Evolutionary conservation across 352 stramenopile species (phyloP).

Genomic region (Phytophthora idaei): DNA sequence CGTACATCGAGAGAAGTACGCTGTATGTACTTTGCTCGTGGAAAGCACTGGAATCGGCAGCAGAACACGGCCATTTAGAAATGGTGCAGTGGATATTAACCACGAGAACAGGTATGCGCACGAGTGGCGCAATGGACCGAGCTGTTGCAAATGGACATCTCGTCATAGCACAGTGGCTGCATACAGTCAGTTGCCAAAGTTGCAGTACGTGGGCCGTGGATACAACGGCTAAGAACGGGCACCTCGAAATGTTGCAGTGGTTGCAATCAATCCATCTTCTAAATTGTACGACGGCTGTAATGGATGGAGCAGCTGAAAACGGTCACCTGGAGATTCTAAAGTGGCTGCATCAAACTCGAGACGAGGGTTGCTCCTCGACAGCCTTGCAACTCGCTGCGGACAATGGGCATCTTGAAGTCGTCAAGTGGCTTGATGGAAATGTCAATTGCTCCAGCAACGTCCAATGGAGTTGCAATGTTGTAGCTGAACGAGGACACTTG

Average conservation of each 20-base stretch:
- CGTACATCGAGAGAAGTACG: background rate
- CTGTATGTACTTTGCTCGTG: background rate
- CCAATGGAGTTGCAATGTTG: no score
- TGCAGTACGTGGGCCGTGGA: background rate
- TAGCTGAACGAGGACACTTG: background rate
- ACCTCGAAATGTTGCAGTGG: constrained; percentile 11
- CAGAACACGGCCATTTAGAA: constrained; percentile 7
- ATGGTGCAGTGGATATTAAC: constrained; percentile 8
- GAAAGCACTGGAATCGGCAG: background rate
- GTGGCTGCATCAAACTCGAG: background rate
- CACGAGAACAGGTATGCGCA: background rate
- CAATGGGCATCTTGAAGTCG: constrained; percentile 6
- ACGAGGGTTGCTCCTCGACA: background rate
- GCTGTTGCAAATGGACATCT: constrained; percentile 6
- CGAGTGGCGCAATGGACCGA: background rate
- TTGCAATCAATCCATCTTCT: background rate
- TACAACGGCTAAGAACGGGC: constrained; percentile 4
- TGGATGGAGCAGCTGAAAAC: constrained; percentile 4
- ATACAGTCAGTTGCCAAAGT: background rate
- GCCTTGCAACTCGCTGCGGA: background rate
- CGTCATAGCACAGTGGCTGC: background rate
- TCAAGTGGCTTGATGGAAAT: background rate
- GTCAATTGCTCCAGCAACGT: no score
- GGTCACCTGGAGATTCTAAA: constrained; percentile 2
- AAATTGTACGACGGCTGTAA: background rate